Conservation (phyloP, 2,329 filamentous ascomycete species). For the Neocatenulostroma microsporum region DNA sequence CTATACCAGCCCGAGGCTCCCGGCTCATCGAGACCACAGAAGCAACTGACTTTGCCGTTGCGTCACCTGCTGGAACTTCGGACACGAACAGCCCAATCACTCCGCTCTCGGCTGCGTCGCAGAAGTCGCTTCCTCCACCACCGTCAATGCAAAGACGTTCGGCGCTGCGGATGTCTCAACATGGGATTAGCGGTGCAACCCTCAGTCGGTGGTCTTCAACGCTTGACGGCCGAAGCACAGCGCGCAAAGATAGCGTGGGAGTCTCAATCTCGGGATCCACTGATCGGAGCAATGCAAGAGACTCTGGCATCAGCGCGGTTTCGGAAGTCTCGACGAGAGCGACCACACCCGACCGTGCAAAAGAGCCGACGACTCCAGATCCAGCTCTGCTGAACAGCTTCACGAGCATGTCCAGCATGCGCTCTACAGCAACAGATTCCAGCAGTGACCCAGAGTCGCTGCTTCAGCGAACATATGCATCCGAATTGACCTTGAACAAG, state of each 20-base stretch:
- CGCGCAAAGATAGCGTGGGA: constrained; percentile 59
- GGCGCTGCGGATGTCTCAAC: constrained; percentile 10
- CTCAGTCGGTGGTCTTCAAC: constrained; percentile 10
- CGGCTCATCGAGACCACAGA: not conserved
- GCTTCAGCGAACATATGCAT: constrained; percentile 84
- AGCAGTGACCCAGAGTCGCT: constrained; percentile 71
- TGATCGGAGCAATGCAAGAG: constrained; percentile 61
- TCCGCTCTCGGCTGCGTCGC: not conserved
- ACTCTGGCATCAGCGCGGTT: constrained; percentile 70
- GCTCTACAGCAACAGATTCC: constrained; percentile 62
- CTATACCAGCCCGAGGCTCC: constrained; percentile 5
- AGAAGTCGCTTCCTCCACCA: constrained; percentile 3
- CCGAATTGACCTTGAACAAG: constrained; percentile 88
- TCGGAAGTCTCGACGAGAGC: constrained; percentile 81
- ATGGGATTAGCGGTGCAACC: constrained; percentile 9
- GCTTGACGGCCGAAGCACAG: constrained; percentile 12
- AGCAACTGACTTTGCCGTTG: constrained; percentile 3
- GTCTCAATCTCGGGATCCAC: constrained; percentile 70
- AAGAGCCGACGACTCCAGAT: constrained; percentile 36
- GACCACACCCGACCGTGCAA: constrained; percentile 68
- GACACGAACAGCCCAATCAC: not conserved
- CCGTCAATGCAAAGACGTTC: constrained; percentile 5
- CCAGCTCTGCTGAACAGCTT: constrained; percentile 54
- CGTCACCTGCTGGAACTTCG: not conserved
- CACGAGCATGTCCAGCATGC: constrained; percentile 58